Evolutionary conservation across 1,284 basidiomycete species (phyloP).

Genomic region (Fomitiporia mediterranea): DNA sequence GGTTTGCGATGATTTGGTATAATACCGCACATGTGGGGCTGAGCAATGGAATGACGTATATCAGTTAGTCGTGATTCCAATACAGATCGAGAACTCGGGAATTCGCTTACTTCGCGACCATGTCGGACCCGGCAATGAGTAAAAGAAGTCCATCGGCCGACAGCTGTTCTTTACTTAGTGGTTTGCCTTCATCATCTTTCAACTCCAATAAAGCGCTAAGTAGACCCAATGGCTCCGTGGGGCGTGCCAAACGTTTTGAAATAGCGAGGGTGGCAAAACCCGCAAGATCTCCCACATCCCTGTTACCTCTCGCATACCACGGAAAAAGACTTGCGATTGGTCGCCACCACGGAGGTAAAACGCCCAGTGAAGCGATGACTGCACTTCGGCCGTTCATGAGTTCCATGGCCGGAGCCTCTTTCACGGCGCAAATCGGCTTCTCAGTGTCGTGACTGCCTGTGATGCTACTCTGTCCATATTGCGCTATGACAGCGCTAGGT

Average conservation of each 20-base stretch:
- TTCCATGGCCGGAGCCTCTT: slow-evolving; percentile 60
- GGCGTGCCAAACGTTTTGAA: slow-evolving; percentile 13
- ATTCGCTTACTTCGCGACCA: slow-evolving; percentile 83
- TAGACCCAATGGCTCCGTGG: slow-evolving; percentile 12
- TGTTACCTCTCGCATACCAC: slow-evolving; percentile 70
- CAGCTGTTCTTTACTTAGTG: slow-evolving; percentile 42
- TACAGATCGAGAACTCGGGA: slow-evolving; percentile 10
- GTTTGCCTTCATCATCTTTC: slow-evolving; percentile 41
- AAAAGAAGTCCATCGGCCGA: slow-evolving; percentile 49
- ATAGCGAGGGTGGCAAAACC: slow-evolving; percentile 75
- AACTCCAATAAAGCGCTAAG: slow-evolving; percentile 27
- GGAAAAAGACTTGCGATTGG: slow-evolving; percentile 60
- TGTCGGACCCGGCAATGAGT: slow-evolving; percentile 47
- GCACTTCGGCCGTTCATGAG: slow-evolving; percentile 90
- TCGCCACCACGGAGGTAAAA: slow-evolving; percentile 68
- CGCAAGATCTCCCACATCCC: slow-evolving; percentile 31
- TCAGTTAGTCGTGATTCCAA: background rate
- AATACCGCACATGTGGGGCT: background rate
- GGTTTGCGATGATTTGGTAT: slow-evolving; percentile 76
- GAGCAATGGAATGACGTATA: background rate
- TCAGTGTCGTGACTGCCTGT: background rate
- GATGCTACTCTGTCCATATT: slow-evolving; percentile 39
- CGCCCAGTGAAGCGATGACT: slow-evolving; percentile 80
- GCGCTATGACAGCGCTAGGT: slow-evolving; percentile 46
- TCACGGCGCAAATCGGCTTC: slow-evolving; percentile 12